Conservation (phyloP, 768 basidiomycete genomes). For the Russula vinacea region DNA sequence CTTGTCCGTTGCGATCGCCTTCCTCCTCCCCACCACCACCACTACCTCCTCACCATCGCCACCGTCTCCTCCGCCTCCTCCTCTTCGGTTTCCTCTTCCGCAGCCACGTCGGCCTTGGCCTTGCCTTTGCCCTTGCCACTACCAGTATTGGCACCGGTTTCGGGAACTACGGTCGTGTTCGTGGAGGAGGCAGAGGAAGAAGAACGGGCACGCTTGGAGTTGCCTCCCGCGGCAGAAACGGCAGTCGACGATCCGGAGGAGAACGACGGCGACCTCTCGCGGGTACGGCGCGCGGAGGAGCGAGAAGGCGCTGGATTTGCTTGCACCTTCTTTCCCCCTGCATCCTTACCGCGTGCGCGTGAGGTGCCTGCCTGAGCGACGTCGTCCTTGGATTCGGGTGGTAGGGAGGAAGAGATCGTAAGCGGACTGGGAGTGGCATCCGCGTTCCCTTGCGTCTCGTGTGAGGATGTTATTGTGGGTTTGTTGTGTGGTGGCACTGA, state of each 20-base stretch:
- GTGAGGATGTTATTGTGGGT: not conserved
- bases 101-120: conserved; percentile 17
- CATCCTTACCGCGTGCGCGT: conserved; percentile 18
- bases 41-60: not conserved
- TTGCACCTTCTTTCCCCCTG: conserved; percentile 9
- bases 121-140: conserved; percentile 26
- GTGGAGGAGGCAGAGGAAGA: conserved; percentile 28
- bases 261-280: conserved; percentile 21
- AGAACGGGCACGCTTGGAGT: conserved; percentile 26
- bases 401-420: conserved; percentile 22
- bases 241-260: conserved; percentile 28
- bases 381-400: conserved; percentile 24
- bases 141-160: not conserved
- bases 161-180: conserved; percentile 17
- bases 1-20: conserved; percentile 7
- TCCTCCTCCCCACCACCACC: not conserved
- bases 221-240: conserved; percentile 20
- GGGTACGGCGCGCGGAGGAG: conserved; percentile 17
- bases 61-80: not conserved
- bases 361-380: conserved; percentile 5
- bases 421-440: conserved; percentile 28
- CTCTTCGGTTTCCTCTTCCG: conserved; percentile 22
- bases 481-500: conserved; percentile 1
- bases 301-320: conserved; percentile 12
- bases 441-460: conserved; percentile 9